These are phyloP conservation scores for Acanthamoeba rhysodes DNA, from an alignment of 208 protist species.

Conservation along the genomic window DNA sequence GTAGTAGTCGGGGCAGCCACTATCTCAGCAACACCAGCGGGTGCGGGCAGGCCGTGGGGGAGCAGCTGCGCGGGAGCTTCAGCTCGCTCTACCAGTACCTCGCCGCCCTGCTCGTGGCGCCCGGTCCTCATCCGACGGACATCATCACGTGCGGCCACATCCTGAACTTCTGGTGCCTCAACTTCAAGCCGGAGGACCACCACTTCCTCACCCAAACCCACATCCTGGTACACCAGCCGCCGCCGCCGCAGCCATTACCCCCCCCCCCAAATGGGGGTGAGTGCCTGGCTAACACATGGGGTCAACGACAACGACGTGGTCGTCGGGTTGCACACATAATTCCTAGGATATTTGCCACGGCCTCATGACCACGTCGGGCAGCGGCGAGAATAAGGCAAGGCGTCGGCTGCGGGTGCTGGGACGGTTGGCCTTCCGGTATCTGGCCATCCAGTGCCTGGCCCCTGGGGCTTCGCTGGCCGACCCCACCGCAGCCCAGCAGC, in stretches of 20 bases:
- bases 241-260: too few relatives aligned
- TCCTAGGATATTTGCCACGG: background rate
- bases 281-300: too few relatives aligned
- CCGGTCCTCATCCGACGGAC: background rate
- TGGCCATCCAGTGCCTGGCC: slow-evolving; percentile 12
- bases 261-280: too few relatives aligned
- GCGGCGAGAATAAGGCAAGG: background rate
- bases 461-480: background rate
- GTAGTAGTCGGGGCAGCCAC: background rate
- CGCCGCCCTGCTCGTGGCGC: background rate
- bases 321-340: background rate
- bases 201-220: background rate
- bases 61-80: background rate
- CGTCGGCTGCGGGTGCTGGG: background rate
- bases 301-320: too few relatives aligned
- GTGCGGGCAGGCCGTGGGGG: background rate
- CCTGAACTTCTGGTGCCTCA: slow-evolving; percentile 20
- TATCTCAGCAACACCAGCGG: slow-evolving; percentile 19
- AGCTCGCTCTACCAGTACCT: background rate
- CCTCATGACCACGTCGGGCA: background rate
- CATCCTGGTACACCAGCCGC: background rate
- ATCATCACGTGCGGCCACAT: background rate
- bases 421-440: slow-evolving; percentile 9
- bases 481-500: background rate
- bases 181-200: slow-evolving; percentile 63